Base-by-base conservation (phyloP, 2,329 filamentous ascomycete species). In the Talaromyces sp. region DNA sequence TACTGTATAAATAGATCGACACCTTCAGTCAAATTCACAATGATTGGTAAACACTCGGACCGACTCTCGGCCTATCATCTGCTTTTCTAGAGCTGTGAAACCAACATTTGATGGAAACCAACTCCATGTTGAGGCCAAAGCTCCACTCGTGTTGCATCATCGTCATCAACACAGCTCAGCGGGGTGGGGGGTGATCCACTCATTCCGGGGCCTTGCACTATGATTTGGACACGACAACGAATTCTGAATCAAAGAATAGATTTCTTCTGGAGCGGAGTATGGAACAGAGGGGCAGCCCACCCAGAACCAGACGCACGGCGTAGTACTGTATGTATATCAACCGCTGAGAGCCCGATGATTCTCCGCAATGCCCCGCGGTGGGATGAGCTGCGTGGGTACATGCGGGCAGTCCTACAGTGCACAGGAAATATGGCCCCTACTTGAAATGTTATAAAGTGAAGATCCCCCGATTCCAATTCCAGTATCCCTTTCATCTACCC, bases 171-270 rank as follows among this genome's bases (percentile, higher is more conserved):
- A 16, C 40, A 3, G 4, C 24, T 27, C 49, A 55, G 45, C 29
- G 60, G 57, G 56, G 55, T 65, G 65, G 65, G 66, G 58, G 65
- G 62, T 48, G 52, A 56, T 55, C 62, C 60, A 61, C 58, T 50
- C 52, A 35, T 7, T 36, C 30, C 39, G 20, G 37, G 22, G 19
- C 24, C 22, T 16, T 16, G 17, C 14, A 33, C 35, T 52, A 45
- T 56, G 50, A 58, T 22, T 54, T 58, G 36, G 43, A 52, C 29
- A 29, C 33, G 16, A 14, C 30, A 37, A 40, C 30, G n/a, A n/a
- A 17, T n/a, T n/a, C n/a, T n/a, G n/a, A 35, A 11, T 30, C 17
- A 45, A 10, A 24, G 19, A 11, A 16, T 6, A 24, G 16, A 30
- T 19, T 27, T 17, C 6, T 42, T 42, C 24, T 42, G 40, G 19